These are phyloP conservation scores for Chloris gayana DNA, from an alignment of 176 grass and related monocot species.

Conservation along the genomic window DNA sequence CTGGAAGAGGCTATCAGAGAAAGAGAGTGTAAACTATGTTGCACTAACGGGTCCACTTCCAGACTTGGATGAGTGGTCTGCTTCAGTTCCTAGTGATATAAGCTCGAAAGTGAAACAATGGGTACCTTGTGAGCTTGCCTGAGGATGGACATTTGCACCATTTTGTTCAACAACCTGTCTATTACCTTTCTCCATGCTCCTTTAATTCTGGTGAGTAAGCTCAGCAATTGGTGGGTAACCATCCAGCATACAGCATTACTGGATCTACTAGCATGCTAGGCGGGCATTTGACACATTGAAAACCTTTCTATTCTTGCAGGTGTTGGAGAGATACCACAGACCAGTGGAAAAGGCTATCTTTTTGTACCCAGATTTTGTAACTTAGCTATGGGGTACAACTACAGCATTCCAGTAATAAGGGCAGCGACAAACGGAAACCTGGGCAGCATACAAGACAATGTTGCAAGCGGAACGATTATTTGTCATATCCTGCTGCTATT, in stretches of 20 bases:
- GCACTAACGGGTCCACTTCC: conserved; percentile 83
- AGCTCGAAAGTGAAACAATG: conserved; percentile 78
- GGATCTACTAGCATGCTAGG: background rate
- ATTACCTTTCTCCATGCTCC: background rate
- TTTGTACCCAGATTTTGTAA: background rate
- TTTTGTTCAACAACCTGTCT: conserved; percentile 30
- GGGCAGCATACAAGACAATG: background rate
- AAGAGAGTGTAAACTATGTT: conserved; percentile 80
- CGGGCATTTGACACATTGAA: background rate
- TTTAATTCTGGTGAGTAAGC: conserved; percentile 43
- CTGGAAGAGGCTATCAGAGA: conserved; percentile 77
- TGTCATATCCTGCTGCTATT: background rate
- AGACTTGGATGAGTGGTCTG: conserved; percentile 76
- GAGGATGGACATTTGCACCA: conserved; percentile 16
- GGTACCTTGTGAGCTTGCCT: conserved; percentile 50
- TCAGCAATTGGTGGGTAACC: conserved; percentile 18
- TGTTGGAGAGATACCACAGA: background rate
- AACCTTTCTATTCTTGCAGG: background rate
- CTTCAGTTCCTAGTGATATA: conserved; percentile 58
- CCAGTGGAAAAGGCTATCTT: background rate
- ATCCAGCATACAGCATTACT: background rate
- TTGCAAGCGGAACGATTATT: too few species aligned
- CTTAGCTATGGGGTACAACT: background rate
- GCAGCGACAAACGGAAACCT: background rate
- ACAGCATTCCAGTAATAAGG: background rate